Percentiles rank a stretch among this genome's conserved stretches.
Conservation (phyloP, 495 filamentous ascomycete species). For the Massariosphaeria phaeospora region DNA sequence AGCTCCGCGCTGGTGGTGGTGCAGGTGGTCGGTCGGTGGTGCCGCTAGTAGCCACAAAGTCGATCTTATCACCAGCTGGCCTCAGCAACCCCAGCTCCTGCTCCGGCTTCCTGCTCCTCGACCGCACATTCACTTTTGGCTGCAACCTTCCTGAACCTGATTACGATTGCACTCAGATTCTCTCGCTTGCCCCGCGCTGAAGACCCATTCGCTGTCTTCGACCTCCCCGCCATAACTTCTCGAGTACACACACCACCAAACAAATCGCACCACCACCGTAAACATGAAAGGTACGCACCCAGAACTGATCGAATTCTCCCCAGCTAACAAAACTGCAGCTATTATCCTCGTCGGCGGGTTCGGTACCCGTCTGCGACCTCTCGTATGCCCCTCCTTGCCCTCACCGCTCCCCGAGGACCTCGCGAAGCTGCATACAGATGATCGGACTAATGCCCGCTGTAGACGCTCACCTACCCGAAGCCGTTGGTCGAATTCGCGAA, state of each 20-base stretch:
- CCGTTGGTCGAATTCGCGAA: slow-evolving; percentile 97
- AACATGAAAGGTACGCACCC: slow-evolving; percentile 32
- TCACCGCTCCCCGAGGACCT: slow-evolving; percentile 20
- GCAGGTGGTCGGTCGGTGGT: too few species aligned
- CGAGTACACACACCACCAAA: neutral
- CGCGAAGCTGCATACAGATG: slow-evolving; percentile 11
- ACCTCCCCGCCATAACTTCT: neutral
- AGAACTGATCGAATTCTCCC: neutral
- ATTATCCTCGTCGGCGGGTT: slow-evolving; percentile 99
- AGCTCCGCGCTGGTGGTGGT: slow-evolving; percentile 25
- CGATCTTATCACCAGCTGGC: slow-evolving; percentile 28
- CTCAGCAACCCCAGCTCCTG: slow-evolving; percentile 16
- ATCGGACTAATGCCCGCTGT: slow-evolving; percentile 18
- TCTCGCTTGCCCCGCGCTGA: slow-evolving; percentile 4
- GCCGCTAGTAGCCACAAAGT: slow-evolving; percentile 4
- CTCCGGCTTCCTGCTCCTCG: neutral
- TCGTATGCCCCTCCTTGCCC: slow-evolving; percentile 60
- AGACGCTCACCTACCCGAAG: slow-evolving; percentile 97
- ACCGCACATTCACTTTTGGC: neutral
- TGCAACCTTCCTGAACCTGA: neutral
- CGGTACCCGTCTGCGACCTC: slow-evolving; percentile 93
- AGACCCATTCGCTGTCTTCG: slow-evolving; percentile 15
- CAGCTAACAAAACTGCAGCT: slow-evolving; percentile 52
- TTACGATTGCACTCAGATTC: neutral
- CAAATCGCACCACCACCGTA: slow-evolving; percentile 8